Conservation (phyloP, 306 rosid genomes). For the Ceratonia siliqua region DNA sequence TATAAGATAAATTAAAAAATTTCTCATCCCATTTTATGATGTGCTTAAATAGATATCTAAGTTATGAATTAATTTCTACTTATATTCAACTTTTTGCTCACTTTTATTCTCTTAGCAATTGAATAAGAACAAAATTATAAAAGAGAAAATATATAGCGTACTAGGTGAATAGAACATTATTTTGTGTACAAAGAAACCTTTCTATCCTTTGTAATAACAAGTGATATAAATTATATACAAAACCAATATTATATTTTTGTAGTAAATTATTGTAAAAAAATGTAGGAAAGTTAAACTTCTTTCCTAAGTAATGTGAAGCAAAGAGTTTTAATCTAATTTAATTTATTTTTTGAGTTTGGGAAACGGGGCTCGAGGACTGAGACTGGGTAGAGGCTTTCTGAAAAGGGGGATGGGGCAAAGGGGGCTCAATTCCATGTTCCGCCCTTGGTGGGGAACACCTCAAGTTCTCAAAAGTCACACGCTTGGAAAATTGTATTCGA, state of each 20-base stretch:
- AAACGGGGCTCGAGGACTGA: not conserved
- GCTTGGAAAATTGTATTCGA: not conserved
- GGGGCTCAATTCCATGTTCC: no score
- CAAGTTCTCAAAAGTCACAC: not conserved
- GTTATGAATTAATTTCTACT: not conserved
- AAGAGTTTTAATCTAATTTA: not conserved
- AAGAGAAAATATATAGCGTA: not conserved
- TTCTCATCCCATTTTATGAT: not conserved
- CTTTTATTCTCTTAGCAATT: not conserved
- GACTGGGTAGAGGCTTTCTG: not conserved
- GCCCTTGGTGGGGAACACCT: no score
- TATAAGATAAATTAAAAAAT: not conserved
- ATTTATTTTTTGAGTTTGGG: not conserved
- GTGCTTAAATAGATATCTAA: not conserved
- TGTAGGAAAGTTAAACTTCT: not conserved
- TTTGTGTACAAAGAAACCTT: not conserved
- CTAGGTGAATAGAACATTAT: not conserved
- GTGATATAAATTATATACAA: not conserved
- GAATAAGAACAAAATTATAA: not conserved
- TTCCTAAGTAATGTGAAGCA: constrained; percentile 5
- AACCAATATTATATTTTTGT: not conserved
- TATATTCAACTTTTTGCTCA: not conserved
- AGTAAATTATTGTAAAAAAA: not conserved
- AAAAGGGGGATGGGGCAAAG: not conserved
- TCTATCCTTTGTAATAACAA: not conserved